Evolutionary conservation across 176 grass and related monocot genomes (phyloP).

Genomic region (Ampelocalamus luodianensis): DNA sequence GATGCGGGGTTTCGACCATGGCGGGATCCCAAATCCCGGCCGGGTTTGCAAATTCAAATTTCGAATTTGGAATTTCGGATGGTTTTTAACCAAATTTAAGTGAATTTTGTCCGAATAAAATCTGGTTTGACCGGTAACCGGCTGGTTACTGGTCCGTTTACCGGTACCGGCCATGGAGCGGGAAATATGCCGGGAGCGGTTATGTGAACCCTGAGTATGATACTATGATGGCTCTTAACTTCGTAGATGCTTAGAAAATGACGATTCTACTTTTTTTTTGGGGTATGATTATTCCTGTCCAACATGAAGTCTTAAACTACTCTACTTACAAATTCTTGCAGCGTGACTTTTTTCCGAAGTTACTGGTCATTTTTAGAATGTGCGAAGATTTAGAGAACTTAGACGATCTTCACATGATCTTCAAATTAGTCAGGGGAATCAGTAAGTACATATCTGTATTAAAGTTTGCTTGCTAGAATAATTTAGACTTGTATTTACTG

Average conservation of each 20-base stretch:
- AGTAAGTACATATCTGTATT: slow-evolving; percentile 68
- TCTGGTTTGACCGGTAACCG: no score
- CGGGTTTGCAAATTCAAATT: no score
- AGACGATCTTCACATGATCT: slow-evolving; percentile 95
- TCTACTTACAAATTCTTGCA: slow-evolving; percentile 45
- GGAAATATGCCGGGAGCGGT: no score
- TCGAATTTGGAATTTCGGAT: no score
- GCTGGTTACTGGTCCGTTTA: no score
- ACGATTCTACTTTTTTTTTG: slow-evolving; percentile 34
- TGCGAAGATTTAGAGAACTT: slow-evolving; percentile 95
- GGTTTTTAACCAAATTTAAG: no score
- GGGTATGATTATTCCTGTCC: slow-evolving; percentile 34
- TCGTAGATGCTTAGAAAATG: slow-evolving; percentile 16
- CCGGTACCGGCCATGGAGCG: no score
- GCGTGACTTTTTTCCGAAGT: slow-evolving; percentile 91
- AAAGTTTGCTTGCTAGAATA: slow-evolving; percentile 23
- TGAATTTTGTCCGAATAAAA: no score
- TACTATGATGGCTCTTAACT: not conserved
- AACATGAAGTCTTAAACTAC: slow-evolving; percentile 33
- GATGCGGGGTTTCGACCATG: no score
- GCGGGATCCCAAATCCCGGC: no score
- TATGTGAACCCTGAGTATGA: no score
- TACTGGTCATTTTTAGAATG: slow-evolving; percentile 93
- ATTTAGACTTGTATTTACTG: slow-evolving; percentile 43
- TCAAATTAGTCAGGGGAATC: slow-evolving; percentile 95